These are phyloP conservation scores for Kodamaea hsintzibuensis DNA, from an alignment of 805 yeast genomes.

Conservation along the genomic window DNA sequence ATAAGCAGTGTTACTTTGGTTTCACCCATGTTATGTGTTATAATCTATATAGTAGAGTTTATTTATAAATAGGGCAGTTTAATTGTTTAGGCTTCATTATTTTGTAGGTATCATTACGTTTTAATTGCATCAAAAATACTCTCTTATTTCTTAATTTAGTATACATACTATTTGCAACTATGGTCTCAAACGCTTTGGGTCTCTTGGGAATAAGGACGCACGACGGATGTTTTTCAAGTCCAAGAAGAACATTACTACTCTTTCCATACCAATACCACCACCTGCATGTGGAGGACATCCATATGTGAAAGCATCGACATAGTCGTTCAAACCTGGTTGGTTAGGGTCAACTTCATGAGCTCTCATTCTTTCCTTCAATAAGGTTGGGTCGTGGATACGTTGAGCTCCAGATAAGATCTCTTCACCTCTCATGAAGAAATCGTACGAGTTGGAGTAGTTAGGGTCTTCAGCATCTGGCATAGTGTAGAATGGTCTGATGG, in stretches of 20 bases:
- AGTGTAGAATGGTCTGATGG: conserved; percentile 96
- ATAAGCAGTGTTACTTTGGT: background rate
- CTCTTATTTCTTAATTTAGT: background rate
- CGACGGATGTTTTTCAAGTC: conserved; percentile 97
- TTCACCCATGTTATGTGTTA: background rate
- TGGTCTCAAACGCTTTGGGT: conserved; percentile 93
- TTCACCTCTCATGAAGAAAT: conserved; percentile 99
- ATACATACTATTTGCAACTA: conserved; percentile 20
- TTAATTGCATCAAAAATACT: too few species aligned
- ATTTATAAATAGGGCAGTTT: background rate
- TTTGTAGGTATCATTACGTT: too few species aligned
- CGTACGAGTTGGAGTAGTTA: conserved; percentile 94
- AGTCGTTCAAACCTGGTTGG: conserved; percentile 83
- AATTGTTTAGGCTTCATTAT: background rate
- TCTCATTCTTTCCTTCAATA: conserved; percentile 78
- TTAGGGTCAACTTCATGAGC: conserved; percentile 81
- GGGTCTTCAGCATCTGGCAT: conserved; percentile 97
- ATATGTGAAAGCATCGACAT: conserved; percentile 86
- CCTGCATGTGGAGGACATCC: conserved; percentile 99
- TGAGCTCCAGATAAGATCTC: conserved; percentile 99
- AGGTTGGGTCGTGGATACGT: conserved; percentile 92
- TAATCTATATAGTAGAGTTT: background rate
- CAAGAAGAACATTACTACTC: conserved; percentile 97
- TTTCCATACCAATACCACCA: conserved; percentile 98
- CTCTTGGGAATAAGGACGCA: conserved; percentile 99